Evolutionary conservation across 148 eudicot genomes (phyloP).

Genomic region (Vaccinium vitisidaea): DNA sequence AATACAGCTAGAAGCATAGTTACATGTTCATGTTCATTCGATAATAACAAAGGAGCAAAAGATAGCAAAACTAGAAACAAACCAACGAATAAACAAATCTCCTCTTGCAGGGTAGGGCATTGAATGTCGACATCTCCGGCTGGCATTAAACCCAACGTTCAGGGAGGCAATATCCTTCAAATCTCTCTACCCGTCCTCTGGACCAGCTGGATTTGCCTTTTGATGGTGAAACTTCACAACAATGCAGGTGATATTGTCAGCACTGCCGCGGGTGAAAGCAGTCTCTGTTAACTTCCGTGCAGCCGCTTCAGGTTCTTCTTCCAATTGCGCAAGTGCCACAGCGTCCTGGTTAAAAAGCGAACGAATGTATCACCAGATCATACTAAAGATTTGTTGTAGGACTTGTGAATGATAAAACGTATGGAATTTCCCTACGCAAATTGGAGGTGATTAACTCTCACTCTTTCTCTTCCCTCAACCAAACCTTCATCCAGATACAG

Average conservation of each 20-base stretch:
- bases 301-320: conserved; percentile 82
- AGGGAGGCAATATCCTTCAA: neutral
- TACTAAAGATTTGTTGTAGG: neutral
- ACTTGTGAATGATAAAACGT: neutral
- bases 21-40: conserved; percentile 12
- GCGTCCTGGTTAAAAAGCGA: conserved; percentile 59
- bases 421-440: neutral
- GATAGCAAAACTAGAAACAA: conserved; percentile 12
- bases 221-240: conserved; percentile 74
- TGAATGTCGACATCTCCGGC: conserved; percentile 14
- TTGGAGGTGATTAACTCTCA: neutral
- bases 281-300: conserved; percentile 86
- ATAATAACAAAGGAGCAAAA: neutral
- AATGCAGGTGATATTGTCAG: conserved; percentile 93
- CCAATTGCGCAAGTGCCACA: conserved; percentile 68
- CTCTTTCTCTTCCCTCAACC: too few species aligned
- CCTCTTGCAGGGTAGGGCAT: conserved; percentile 8
- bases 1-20: neutral
- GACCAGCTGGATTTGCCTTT: conserved; percentile 19
- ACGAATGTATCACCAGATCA: neutral
- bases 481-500: neutral
- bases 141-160: neutral
- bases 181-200: neutral
- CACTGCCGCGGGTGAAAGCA: conserved; percentile 89
- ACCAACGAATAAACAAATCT: conserved; percentile 38